Base-by-base conservation (phyloP, 371 early-diverging fungal species). In the Mucor circinelloides region DNA sequence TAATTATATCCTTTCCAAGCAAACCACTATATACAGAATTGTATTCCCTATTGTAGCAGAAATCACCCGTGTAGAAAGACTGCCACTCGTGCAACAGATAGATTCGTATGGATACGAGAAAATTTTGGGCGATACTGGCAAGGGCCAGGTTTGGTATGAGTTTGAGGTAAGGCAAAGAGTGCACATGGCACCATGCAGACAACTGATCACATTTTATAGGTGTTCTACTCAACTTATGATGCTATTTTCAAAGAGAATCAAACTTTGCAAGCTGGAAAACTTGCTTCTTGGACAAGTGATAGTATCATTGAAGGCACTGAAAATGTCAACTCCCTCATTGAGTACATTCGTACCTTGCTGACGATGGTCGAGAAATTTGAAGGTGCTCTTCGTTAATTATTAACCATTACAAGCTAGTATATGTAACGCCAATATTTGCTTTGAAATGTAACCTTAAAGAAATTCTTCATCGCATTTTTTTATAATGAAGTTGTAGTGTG, bases 1-100 rank as follows among this genome's bases (percentile, higher is more conserved):
- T 0, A 66, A 67, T 17, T 58, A 71, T 21, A 76, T 86, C 48
- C 60, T 74, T 7, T 66, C 69, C 30, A 84, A 80, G 31, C 73
- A 81, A 38, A 78, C 73, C 0, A 79, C 77, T 1, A 68, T 63
- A n/a, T 81, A 74, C 44, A 68, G 79, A 12, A 68, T 86, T 23
- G 82, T 83, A 52, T 81, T 77, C 58, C 86, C 86, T 0, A 84
- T 84, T 56, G 63, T 84, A 6, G 78, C 79, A 1, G 83, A 86
- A 34, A 74, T 86, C 13, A 80, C 84, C 0, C 71, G 81, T 15
- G 77, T 82, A 13, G 84, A 84, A 40, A 63, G 69, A 1, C 13
- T 86, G 6, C 81, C 81, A 0, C 34, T 84, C 15, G 38, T 63
- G 4, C 68, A 60, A 7, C 81, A 79, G 57, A 58, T 58, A 0